phyloP scores from a whole-genome alignment of 805 yeast species.

The Myxozyma mucilagina region DNA sequence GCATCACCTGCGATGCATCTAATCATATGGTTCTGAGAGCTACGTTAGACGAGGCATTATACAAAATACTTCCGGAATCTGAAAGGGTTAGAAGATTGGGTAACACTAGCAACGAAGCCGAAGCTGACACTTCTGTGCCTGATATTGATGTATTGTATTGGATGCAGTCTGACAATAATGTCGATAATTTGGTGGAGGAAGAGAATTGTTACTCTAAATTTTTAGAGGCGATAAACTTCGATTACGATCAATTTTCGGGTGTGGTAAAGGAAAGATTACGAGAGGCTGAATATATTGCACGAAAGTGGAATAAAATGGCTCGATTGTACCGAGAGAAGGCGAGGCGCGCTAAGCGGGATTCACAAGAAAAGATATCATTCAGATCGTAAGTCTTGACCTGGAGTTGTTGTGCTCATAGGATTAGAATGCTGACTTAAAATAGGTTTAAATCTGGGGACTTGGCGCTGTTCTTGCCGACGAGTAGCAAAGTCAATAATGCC shows the following conservation, averaged over 20 bases:
- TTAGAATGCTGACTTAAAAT: slow-evolving; percentile 52
- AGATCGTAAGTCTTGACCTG: slow-evolving; percentile 34
- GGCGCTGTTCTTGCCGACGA: slow-evolving; percentile 81
- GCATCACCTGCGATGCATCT: slow-evolving; percentile 9
- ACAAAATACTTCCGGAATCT: slow-evolving; percentile 22
- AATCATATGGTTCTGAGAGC: slow-evolving; percentile 13
- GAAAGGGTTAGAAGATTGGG: slow-evolving; percentile 19
- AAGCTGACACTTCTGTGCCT: slow-evolving; percentile 11
- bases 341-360: slow-evolving; percentile 26
- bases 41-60: slow-evolving; percentile 17
- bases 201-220: slow-evolving; percentile 20
- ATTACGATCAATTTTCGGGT: slow-evolving; percentile 44
- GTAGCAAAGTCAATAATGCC: slow-evolving; percentile 35
- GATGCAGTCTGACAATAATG: slow-evolving; percentile 44
- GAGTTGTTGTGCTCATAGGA: slow-evolving; percentile 9
- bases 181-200: slow-evolving; percentile 17
- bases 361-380: slow-evolving; percentile 24
- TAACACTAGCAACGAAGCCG: slow-evolving; percentile 1
- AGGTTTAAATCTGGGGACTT: slow-evolving; percentile 72
- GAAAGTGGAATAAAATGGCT: slow-evolving; percentile 75
- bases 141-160: slow-evolving; percentile 47
- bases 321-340: slow-evolving; percentile 47
- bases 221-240: slow-evolving; percentile 37
- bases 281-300: slow-evolving; percentile 88
- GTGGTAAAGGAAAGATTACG: slow-evolving; percentile 71